Evolutionary conservation across 116 monocot species (phyloP).

Genomic region (Cymodocea nodosa): DNA sequence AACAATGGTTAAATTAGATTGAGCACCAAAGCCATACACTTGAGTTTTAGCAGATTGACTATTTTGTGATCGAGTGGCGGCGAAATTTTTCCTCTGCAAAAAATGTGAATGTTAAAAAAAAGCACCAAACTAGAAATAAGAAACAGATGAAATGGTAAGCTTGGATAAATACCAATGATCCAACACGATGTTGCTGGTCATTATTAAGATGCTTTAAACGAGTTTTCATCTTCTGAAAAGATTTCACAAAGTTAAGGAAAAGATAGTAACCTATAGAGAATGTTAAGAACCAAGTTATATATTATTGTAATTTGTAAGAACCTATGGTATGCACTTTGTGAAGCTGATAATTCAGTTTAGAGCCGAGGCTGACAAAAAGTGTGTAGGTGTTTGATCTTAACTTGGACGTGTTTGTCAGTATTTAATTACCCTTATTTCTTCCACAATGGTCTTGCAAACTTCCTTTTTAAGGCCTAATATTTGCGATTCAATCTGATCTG

Average conservation of each 20-base stretch:
- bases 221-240: slow-evolving; percentile 30
- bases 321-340: not conserved
- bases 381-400: too few relatives aligned
- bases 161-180: slow-evolving; percentile 23
- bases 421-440: slow-evolving; percentile 46
- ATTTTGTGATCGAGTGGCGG: slow-evolving; percentile 5
- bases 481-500: slow-evolving; percentile 40
- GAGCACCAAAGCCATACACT: slow-evolving; percentile 14
- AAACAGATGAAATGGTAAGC: not conserved
- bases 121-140: not conserved
- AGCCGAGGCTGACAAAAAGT: not conserved
- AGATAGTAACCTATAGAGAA: not conserved
- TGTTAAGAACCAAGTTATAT: too few relatives aligned
- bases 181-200: slow-evolving; percentile 10
- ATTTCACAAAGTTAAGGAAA: not conserved
- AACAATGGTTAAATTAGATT: too few relatives aligned
- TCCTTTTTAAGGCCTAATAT: slow-evolving; percentile 29
- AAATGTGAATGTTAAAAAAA: not conserved
- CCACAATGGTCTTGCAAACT: slow-evolving; percentile 24
- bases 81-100: slow-evolving; percentile 21
- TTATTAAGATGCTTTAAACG: slow-evolving; percentile 22
- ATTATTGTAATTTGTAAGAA: not conserved
- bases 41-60: slow-evolving; percentile 6
- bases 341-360: not conserved
- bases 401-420: too few relatives aligned